Percentiles rank a stretch among this genome's conserved stretches.
These are phyloP conservation scores for Pleurotus sapidus DNA, from an alignment of 768 basidiomycete species.

Conservation along the genomic window DNA sequence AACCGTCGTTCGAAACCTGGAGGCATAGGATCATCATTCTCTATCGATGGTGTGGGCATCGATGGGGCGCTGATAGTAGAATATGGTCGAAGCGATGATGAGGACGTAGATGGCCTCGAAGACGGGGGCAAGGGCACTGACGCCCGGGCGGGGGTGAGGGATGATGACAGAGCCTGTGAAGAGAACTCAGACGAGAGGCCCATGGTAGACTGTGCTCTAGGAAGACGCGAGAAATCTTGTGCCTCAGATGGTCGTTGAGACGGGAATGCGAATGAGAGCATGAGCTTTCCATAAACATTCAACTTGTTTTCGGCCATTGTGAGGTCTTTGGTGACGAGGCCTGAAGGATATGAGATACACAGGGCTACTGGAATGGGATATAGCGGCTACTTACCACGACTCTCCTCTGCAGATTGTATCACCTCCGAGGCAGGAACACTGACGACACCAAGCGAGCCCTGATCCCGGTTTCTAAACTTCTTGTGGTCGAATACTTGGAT, in stretches of 20 bases:
- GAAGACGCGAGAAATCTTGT: slow-evolving; percentile 1
- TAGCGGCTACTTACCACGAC: slow-evolving; percentile 46
- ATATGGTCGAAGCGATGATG: background rate
- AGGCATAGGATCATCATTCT: slow-evolving; percentile 64
- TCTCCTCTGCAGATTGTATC: slow-evolving; percentile 42
- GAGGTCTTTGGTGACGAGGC: slow-evolving; percentile 73
- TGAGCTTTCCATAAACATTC: slow-evolving; percentile 79
- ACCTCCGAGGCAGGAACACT: slow-evolving; percentile 55
- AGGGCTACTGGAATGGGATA: slow-evolving; percentile 12
- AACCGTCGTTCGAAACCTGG: slow-evolving; percentile 81
- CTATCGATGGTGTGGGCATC: slow-evolving; percentile 24
- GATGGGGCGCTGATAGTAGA: slow-evolving; percentile 17
- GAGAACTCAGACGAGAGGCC: slow-evolving; percentile 1
- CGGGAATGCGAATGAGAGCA: slow-evolving; percentile 55
- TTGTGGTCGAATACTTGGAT: slow-evolving; percentile 91
- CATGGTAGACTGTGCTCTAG: slow-evolving; percentile 1
- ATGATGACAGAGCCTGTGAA: background rate
- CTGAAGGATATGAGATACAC: slow-evolving; percentile 24
- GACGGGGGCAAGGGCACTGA: slow-evolving; percentile 19
- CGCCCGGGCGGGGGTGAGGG: slow-evolving; percentile 3
- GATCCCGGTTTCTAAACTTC: slow-evolving; percentile 85
- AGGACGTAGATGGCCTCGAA: background rate
- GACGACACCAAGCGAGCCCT: slow-evolving; percentile 67
- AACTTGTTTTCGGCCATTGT: slow-evolving; percentile 73
- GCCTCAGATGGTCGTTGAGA: slow-evolving; percentile 17